These are phyloP conservation scores for Cladophialophora carrionii DNA, from an alignment of 2,329 filamentous ascomycete genomes.

Conservation along the genomic window DNA sequence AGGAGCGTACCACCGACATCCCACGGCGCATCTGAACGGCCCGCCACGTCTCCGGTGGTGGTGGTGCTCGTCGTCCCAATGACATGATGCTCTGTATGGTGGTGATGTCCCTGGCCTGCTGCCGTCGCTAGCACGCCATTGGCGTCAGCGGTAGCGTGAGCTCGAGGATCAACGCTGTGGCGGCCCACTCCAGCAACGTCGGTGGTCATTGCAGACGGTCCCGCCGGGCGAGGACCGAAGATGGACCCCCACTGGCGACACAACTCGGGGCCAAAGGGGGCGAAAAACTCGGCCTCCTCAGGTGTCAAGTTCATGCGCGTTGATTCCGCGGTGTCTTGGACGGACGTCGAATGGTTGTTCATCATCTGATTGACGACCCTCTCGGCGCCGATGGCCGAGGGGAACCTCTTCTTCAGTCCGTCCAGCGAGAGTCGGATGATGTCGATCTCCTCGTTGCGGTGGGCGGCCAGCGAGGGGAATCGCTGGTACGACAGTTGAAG, in stretches of 20 bases:
- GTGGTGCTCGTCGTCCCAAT: background rate
- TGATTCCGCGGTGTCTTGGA: background rate
- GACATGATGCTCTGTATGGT: background rate
- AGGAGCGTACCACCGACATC: background rate
- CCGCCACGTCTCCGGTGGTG: background rate
- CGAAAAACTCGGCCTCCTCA: constrained; percentile 22
- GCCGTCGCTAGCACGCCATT: background rate
- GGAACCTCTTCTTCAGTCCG: constrained; percentile 32
- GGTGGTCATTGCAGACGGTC: no score
- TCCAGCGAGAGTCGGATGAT: constrained; percentile 26
- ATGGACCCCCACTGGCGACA: constrained; percentile 16
- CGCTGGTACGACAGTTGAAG: constrained; percentile 33
- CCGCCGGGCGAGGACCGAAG: background rate
- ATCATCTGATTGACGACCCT: constrained; percentile 27
- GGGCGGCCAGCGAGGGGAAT: constrained; percentile 24
- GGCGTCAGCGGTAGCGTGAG: background rate
- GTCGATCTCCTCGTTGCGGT: constrained; percentile 25
- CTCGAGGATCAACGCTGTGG: background rate
- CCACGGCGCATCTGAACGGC: background rate
- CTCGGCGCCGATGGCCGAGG: constrained; percentile 31
- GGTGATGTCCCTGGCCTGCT: background rate
- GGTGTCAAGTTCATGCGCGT: background rate
- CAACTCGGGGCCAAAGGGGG: constrained; percentile 19
- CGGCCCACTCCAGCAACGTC: background rate
- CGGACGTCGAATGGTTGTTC: constrained; percentile 4